A percentile compares a stretch with the other conserved stretches of the same genome.
Evolutionary conservation across 2,329 filamentous ascomycete species (phyloP).

Genomic region (Neofusicoccum sp.): DNA sequence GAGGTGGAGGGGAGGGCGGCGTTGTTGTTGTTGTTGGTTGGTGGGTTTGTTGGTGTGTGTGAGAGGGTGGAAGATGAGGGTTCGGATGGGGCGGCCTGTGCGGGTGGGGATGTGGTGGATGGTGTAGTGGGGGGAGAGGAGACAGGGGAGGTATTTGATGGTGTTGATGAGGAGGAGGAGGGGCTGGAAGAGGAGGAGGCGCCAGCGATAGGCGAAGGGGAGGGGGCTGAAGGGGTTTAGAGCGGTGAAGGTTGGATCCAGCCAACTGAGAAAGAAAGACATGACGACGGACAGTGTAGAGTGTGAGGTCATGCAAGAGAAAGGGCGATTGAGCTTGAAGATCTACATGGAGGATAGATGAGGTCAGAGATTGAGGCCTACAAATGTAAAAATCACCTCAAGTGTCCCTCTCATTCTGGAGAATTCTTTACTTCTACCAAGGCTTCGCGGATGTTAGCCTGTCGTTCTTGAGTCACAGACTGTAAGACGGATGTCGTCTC

Average conservation of each 20-base stretch:
- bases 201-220: slow-evolving; percentile 48
- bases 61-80: slow-evolving; percentile 49
- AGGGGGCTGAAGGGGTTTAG: slow-evolving; percentile 35
- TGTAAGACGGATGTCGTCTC: background rate
- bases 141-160: slow-evolving; percentile 26
- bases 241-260: slow-evolving; percentile 6
- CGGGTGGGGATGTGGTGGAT: slow-evolving; percentile 44
- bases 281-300: background rate
- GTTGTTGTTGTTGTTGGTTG: slow-evolving; percentile 20
- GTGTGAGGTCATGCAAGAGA: background rate
- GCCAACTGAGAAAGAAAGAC: background rate
- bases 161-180: slow-evolving; percentile 27
- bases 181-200: slow-evolving; percentile 49
- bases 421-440: too few relatives aligned
- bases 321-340: background rate
- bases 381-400: too few relatives aligned
- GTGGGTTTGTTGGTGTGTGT: slow-evolving; percentile 39
- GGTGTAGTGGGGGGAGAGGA: slow-evolving; percentile 25
- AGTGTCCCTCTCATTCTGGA: too few relatives aligned
- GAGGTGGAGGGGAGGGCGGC: slow-evolving; percentile 48
- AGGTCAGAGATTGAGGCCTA: too few relatives aligned
- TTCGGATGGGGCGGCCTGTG: slow-evolving; percentile 46
- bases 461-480: background rate
- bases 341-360: too few relatives aligned
- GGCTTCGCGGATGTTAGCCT: too few relatives aligned